Evolutionary conservation across 805 yeast species (phyloP).

Genomic region (Candida piceae): DNA sequence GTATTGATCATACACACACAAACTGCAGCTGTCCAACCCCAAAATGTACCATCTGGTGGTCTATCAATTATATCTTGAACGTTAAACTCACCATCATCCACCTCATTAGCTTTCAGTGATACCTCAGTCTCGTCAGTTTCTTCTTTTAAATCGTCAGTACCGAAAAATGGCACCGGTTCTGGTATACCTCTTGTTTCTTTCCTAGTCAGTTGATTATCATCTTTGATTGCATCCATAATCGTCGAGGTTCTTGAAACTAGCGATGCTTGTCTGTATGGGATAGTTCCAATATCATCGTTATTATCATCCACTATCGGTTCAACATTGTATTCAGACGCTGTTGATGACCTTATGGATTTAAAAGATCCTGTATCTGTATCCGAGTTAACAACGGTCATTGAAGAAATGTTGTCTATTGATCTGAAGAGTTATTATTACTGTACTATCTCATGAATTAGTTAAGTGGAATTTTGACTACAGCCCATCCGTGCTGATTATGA

Average conservation of each 20-base stretch:
- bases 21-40: constrained; percentile 46
- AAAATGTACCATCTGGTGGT: constrained; percentile 41
- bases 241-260: constrained; percentile 21
- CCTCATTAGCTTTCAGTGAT: too few species aligned
- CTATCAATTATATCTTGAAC: constrained; percentile 20
- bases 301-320: too few species aligned
- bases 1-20: constrained; percentile 29
- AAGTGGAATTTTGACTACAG: too few species aligned
- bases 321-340: too few species aligned
- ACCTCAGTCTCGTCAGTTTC: too few species aligned
- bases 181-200: constrained; percentile 7
- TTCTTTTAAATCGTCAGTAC: not conserved
- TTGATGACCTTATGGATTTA: too few species aligned
- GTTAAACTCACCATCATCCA: constrained; percentile 32
- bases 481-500: too few species aligned
- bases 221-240: constrained; percentile 24
- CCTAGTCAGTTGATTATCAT: constrained; percentile 25
- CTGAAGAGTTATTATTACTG: too few species aligned
- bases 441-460: too few species aligned
- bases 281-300: not conserved
- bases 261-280: not conserved
- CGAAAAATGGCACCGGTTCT: constrained; percentile 6
- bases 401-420: not conserved
- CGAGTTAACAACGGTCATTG: not conserved
- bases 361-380: too few species aligned